These are phyloP conservation scores for Eurotiales sp. DNA, from an alignment of 2,329 filamentous ascomycete genomes.

Conservation along the genomic window DNA sequence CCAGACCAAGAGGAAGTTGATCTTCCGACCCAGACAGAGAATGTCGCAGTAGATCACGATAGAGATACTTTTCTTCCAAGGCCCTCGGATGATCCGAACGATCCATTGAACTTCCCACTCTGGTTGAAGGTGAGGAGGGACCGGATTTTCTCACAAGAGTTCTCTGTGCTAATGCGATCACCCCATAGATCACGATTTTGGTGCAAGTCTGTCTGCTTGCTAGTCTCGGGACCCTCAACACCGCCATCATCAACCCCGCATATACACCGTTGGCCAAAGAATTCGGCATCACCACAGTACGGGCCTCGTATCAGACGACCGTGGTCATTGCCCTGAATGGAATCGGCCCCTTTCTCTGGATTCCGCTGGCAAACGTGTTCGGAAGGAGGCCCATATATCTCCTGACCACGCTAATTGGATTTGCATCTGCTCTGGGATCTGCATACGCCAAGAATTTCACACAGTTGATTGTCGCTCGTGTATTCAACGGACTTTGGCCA, in stretches of 20 bases:
- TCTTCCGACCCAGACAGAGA: neutral
- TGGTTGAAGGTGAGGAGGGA: neutral
- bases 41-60: neutral
- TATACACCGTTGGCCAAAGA: conserved; percentile 27
- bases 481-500: conserved; percentile 9
- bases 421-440: conserved; percentile 4
- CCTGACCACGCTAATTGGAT: conserved; percentile 26
- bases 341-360: conserved; percentile 22
- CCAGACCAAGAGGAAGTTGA: neutral
- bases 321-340: conserved; percentile 33
- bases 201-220: conserved; percentile 31
- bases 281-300: conserved; percentile 28
- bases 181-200: neutral
- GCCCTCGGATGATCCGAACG: neutral
- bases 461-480: conserved; percentile 6
- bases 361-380: conserved; percentile 31
- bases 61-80: neutral
- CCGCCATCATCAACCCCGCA: conserved; percentile 30
- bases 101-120: neutral
- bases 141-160: neutral
- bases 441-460: conserved; percentile 1
- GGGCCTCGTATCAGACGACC: conserved; percentile 32
- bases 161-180: neutral
- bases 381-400: conserved; percentile 33
- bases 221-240: conserved; percentile 26